A percentile compares a stretch with the other conserved stretches of the same genome.
Evolutionary conservation across 169 alveolate species (phyloP).

Genomic region (Theileria sp.): DNA sequence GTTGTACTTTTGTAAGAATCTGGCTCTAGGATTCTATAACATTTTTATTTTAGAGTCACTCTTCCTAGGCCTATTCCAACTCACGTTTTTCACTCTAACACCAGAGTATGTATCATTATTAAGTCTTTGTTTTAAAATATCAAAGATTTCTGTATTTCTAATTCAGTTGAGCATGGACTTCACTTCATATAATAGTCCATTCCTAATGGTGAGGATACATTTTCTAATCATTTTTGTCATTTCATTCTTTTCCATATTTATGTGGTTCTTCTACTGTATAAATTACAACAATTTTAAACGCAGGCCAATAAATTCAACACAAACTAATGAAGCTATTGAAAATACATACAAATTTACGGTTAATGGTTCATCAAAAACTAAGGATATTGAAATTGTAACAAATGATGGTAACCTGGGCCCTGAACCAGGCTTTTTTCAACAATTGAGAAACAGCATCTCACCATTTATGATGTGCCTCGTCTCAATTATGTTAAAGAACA

Average conservation of each 20-base stretch:
- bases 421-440: not conserved
- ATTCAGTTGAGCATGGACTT: constrained; percentile 44
- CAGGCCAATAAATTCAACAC: not conserved
- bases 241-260: not conserved
- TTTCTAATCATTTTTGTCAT: not conserved
- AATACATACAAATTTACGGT: not conserved
- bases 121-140: constrained; percentile 12
- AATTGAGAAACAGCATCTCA: constrained; percentile 16
- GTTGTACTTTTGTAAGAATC: constrained; percentile 3
- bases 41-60: constrained; percentile 21
- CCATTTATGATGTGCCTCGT: constrained; percentile 1
- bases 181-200: constrained; percentile 1
- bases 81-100: constrained; percentile 36
- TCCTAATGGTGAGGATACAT: constrained; percentile 13
- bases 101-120: constrained; percentile 26
- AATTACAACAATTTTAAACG: not conserved
- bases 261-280: constrained; percentile 13
- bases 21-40: constrained; percentile 3
- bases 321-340: not conserved
- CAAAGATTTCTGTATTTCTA: constrained; percentile 17
- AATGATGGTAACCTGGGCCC: not conserved
- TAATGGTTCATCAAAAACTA: not conserved
- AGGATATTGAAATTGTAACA: not conserved
- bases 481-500: not conserved
- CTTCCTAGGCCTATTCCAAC: constrained; percentile 31